Percentiles rank a stretch among this genome's conserved stretches.
Evolutionary conservation across 371 early-diverging fungal species (phyloP).

Genomic region (Cokeromyces recurvatus): DNA sequence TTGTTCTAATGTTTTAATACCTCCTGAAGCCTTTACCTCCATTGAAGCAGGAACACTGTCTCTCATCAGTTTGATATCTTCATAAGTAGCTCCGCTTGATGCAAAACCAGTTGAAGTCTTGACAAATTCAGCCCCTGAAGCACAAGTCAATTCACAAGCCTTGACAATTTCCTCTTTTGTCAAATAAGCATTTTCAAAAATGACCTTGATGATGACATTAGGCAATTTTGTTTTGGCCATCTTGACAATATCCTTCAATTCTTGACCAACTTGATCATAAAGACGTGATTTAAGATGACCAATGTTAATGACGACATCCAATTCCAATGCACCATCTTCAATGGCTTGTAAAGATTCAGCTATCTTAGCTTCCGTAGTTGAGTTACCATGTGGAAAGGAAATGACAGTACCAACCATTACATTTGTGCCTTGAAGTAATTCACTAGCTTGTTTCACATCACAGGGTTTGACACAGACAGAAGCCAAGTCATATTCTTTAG

Average conservation of each 20-base stretch:
- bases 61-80: slow-evolving; percentile 56
- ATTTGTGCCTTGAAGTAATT: slow-evolving; percentile 34
- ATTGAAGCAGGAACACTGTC: slow-evolving; percentile 35
- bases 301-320: slow-evolving; percentile 66
- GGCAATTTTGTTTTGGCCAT: slow-evolving; percentile 39
- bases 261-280: slow-evolving; percentile 42
- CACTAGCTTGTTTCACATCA: slow-evolving; percentile 52
- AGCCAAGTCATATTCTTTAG: slow-evolving; percentile 48
- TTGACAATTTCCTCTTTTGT: slow-evolving; percentile 53
- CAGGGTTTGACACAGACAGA: slow-evolving; percentile 69
- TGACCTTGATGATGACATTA: slow-evolving; percentile 56
- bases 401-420: slow-evolving; percentile 64
- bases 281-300: slow-evolving; percentile 53
- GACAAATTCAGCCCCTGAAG: slow-evolving; percentile 64
- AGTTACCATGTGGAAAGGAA: slow-evolving; percentile 65
- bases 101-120: slow-evolving; percentile 69
- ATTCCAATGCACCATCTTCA: slow-evolving; percentile 57
- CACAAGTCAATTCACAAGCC: slow-evolving; percentile 46
- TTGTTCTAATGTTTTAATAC: slow-evolving; percentile 58
- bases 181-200: slow-evolving; percentile 60
- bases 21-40: slow-evolving; percentile 66
- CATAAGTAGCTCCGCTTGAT: slow-evolving; percentile 52
- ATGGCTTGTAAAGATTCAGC: slow-evolving; percentile 54
- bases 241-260: slow-evolving; percentile 39
- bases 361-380: slow-evolving; percentile 51